Conservation (phyloP, 2,329 filamentous ascomycete genomes). For the Pseudogymnoascus sp. region DNA sequence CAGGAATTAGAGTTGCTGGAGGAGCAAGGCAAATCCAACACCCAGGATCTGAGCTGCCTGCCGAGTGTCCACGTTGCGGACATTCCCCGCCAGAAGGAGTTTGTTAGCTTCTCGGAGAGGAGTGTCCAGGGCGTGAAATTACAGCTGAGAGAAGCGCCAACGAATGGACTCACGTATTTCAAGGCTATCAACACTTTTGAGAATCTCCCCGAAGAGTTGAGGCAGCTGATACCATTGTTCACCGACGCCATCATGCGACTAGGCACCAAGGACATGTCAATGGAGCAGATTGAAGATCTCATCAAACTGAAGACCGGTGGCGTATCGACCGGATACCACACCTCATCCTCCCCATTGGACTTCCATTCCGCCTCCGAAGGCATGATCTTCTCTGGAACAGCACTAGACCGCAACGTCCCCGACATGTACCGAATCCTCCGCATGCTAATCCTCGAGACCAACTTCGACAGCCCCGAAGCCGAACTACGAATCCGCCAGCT, state of each 20-base stretch:
- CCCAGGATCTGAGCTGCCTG: slow-evolving; percentile 76
- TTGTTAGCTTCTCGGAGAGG: slow-evolving; percentile 52
- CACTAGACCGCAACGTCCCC: slow-evolving; percentile 79
- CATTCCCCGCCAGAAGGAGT: slow-evolving; percentile 70
- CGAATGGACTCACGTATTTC: slow-evolving; percentile 95
- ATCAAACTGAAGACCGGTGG: slow-evolving; percentile 97
- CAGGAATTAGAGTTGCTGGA: slow-evolving; percentile 72
- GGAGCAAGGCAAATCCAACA: slow-evolving; percentile 76
- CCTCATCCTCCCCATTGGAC: slow-evolving; percentile 67
- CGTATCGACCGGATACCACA: slow-evolving; percentile 74
- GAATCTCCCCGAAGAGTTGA: slow-evolving; percentile 72
- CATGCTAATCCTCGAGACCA: slow-evolving; percentile 72
- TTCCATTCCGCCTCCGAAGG: slow-evolving; percentile 68
- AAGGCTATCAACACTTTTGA: slow-evolving; percentile 74
- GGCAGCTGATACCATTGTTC: slow-evolving; percentile 79
- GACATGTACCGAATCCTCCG: slow-evolving; percentile 83
- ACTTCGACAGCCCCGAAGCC: slow-evolving; percentile 79
- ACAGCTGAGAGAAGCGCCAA: slow-evolving; percentile 87
- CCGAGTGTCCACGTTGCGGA: slow-evolving; percentile 84
- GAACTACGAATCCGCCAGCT: slow-evolving; percentile 77
- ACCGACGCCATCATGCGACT: slow-evolving; percentile 88
- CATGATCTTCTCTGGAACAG: slow-evolving; percentile 74
- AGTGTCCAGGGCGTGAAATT: slow-evolving; percentile 56
- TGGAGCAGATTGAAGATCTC: slow-evolving; percentile 90
- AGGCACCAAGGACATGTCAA: slow-evolving; percentile 76